Evolutionary conservation across 495 filamentous ascomycete genomes (phyloP), one percentile per base, ranked within the genome.

Genomic region (Aspergillus panamensis): DNA sequence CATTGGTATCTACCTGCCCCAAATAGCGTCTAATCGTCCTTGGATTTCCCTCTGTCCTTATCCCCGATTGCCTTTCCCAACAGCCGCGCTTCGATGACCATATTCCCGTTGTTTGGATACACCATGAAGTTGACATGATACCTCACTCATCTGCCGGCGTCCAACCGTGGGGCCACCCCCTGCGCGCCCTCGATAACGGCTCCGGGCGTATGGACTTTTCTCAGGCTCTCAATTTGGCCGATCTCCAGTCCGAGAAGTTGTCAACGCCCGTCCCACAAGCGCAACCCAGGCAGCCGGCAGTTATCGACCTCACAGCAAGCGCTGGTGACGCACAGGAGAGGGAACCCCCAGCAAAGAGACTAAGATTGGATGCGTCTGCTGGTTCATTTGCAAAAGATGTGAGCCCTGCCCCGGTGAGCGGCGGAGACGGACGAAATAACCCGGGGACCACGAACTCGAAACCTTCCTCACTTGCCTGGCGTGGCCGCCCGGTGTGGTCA

Each of bases 51-150:
- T 13, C 16, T 31, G 25, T 40, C 45, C 8, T 20, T 43, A 25
- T 21, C 6, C 43, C 39, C 8, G 16, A 17, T 32, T 44, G 19
- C 5, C 53, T 43, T 48, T 42, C 49, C n/a, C 13, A 19, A 57
- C 51, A 29, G 52, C 40, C 17, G 44, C 31, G 33, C 42, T 62
- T 58, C 61, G 48, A 68, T 69, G 63, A 62, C 48, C 62, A 58
- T 20, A 59, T 44, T 57, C 53, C 51, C 50, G 21, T 58, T 59
- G 55, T 65, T 52, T 57, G 50, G 45, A 60, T 63, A 69, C 71
- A 75, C 63, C 69, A 79, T 79, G 76, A 72, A 59, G 64, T 69
- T 68, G 71, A 70, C 65, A 79, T 79, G 76, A 79, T 74, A 63
- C 72, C 74, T 52, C 72, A 76, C 70, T 66, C 76, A 56, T 77